phyloP scores from a whole-genome alignment of 2,329 filamentous ascomycete species.

The Dothistroma septosporum region DNA sequence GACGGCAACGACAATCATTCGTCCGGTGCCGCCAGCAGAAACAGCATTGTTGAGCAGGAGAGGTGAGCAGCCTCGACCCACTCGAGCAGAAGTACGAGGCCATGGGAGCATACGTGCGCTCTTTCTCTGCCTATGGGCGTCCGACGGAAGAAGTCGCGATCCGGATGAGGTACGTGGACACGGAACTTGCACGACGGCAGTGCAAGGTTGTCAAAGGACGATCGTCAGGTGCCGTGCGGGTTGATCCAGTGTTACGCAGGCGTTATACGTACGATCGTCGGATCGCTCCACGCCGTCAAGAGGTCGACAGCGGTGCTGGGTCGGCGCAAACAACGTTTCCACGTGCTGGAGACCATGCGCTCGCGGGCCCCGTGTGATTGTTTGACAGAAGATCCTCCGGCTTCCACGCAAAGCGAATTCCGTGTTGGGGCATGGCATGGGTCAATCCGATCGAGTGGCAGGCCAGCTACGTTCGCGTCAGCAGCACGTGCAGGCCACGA shows the following conservation, averaged over 20 bases:
- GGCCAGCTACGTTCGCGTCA: not conserved
- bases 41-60: slow-evolving; percentile 1
- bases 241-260: slow-evolving; percentile 2
- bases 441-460: not conserved
- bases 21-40: not conserved
- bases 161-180: not conserved
- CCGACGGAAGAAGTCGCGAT: slow-evolving; percentile 3
- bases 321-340: slow-evolving; percentile 4
- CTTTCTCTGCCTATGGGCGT: slow-evolving; percentile 7
- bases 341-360: not conserved
- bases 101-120: not conserved
- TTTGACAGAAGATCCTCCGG: not conserved
- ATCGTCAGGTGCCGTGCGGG: slow-evolving; percentile 9
- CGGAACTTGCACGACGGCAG: not conserved
- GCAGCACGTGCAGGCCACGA: not conserved
- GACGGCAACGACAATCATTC: not conserved
- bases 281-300: not conserved
- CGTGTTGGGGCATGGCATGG: not conserved
- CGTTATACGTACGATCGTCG: slow-evolving; percentile 1
- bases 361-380: not conserved
- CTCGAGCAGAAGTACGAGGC: not conserved
- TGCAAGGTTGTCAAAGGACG: slow-evolving; percentile 1
- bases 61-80: slow-evolving; percentile 3
- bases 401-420: not conserved
- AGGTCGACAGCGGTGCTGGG: slow-evolving; percentile 4